phyloP scores from a whole-genome alignment of 805 yeast genomes.

The Candida methanosorbosa region DNA sequence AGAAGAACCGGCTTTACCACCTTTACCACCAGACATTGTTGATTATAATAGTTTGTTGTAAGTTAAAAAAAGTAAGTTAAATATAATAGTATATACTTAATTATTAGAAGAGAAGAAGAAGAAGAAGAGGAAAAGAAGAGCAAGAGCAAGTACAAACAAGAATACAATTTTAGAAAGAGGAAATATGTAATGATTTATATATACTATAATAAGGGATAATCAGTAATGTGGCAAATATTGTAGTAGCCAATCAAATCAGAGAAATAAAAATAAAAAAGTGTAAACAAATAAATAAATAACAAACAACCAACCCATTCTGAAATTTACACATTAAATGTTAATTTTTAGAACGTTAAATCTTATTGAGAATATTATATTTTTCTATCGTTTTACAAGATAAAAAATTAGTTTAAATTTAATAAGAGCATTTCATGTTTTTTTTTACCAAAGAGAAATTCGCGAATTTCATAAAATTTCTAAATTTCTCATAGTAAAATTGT shows the following conservation, averaged over 20 bases:
- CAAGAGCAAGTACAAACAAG: too few species aligned
- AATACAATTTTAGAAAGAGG: too few species aligned
- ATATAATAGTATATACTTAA: background rate
- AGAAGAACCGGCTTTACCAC: slow-evolving; percentile 91
- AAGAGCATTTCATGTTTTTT: slow-evolving; percentile 1
- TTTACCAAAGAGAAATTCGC: background rate
- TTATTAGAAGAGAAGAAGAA: background rate
- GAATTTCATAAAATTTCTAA: too few species aligned
- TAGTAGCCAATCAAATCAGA: too few species aligned
- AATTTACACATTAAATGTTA: slow-evolving; percentile 10
- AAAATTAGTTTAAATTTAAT: background rate
- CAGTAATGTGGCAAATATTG: too few species aligned
- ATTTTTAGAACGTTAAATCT: slow-evolving; percentile 10
- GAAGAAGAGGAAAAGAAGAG: background rate
- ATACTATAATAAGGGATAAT: too few species aligned
- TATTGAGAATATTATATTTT: slow-evolving; percentile 6
- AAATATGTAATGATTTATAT: too few species aligned
- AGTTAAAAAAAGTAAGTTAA: background rate
- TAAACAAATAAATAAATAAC: background rate
- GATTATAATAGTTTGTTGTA: background rate
- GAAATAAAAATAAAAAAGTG: background rate
- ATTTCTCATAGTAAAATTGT: too few species aligned
- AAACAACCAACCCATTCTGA: slow-evolving; percentile 6
- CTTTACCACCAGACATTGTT: slow-evolving; percentile 63
- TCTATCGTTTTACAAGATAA: too few species aligned